These are phyloP conservation scores for Penicillium pancosmium DNA, from an alignment of 495 filamentous ascomycete genomes.

Conservation along the genomic window DNA sequence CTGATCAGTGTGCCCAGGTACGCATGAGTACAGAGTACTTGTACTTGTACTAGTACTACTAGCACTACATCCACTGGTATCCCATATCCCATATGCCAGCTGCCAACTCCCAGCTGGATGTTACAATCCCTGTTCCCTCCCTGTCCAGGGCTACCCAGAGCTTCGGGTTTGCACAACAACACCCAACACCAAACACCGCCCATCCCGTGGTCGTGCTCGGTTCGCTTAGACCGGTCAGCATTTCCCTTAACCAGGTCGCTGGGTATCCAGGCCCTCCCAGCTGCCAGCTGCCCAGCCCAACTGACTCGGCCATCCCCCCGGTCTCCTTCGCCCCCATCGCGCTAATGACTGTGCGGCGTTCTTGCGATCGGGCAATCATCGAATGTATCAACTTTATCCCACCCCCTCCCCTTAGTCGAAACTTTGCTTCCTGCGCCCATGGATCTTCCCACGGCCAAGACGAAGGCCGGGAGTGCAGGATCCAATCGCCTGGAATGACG, in stretches of 20 bases:
- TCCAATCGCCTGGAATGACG: slow-evolving; percentile 1
- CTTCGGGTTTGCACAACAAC: slow-evolving; percentile 12
- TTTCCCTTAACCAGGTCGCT: slow-evolving; percentile 7
- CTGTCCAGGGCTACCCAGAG: slow-evolving; percentile 16
- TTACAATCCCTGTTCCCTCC: not conserved
- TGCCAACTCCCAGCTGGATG: no score
- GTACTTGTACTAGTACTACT: no score
- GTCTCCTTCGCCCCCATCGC: slow-evolving; percentile 3
- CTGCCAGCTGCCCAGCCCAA: not conserved
- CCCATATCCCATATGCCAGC: no score
- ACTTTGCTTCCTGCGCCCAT: not conserved
- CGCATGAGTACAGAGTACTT: no score
- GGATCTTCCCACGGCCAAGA: not conserved
- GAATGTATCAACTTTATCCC: slow-evolving; percentile 6
- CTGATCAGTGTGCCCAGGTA: no score
- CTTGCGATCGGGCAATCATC: slow-evolving; percentile 3
- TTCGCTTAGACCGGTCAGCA: not conserved
- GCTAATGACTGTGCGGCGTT: slow-evolving; percentile 3
- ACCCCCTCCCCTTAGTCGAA: not conserved
- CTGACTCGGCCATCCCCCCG: not conserved
- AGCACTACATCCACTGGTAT: no score
- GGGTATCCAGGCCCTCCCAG: slow-evolving; percentile 1
- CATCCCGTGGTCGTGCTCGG: not conserved
- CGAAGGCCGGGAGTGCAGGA: not conserved
- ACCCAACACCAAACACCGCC: no score